Evolutionary conservation across 208 protist species (phyloP).

Genomic region (Leishmania amazonensis): DNA sequence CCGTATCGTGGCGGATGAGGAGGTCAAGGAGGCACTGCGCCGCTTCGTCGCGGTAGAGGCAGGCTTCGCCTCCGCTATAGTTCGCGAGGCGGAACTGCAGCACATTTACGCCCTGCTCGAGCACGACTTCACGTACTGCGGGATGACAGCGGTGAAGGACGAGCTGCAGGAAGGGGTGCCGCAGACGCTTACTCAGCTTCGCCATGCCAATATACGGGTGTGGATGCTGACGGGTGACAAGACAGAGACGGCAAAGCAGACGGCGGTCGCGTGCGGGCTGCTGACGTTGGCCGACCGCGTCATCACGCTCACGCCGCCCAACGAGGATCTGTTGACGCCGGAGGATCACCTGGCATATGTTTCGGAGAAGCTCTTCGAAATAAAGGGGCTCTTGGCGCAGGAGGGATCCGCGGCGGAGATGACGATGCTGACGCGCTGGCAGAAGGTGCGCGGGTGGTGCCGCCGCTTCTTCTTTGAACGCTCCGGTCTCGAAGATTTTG

Average conservation of each 20-base stretch:
- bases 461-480: slow-evolving; percentile 37
- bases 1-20: slow-evolving; percentile 41
- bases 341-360: slow-evolving; percentile 50
- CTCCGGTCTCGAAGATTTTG: slow-evolving; percentile 56
- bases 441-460: slow-evolving; percentile 17
- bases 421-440: slow-evolving; percentile 22
- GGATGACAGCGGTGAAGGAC: slow-evolving; percentile 96
- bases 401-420: not conserved
- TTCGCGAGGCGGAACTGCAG: slow-evolving; percentile 30
- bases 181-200: slow-evolving; percentile 81
- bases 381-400: slow-evolving; percentile 16
- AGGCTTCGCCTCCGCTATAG: slow-evolving; percentile 19
- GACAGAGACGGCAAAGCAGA: slow-evolving; percentile 96
- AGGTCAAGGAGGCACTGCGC: slow-evolving; percentile 42
- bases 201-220: slow-evolving; percentile 81
- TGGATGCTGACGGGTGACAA: slow-evolving; percentile 99
- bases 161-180: slow-evolving; percentile 95
- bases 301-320: slow-evolving; percentile 44
- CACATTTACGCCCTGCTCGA: slow-evolving; percentile 80
- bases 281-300: slow-evolving; percentile 43
- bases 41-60: slow-evolving; percentile 29
- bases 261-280: slow-evolving; percentile 80
- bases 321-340: slow-evolving; percentile 28
- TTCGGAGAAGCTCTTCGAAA: slow-evolving; percentile 28
- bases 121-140: slow-evolving; percentile 86